These are phyloP conservation scores for Hymenotorrendiella dingleyae DNA, from an alignment of 2,329 filamentous ascomycete species.

Conservation along the genomic window DNA sequence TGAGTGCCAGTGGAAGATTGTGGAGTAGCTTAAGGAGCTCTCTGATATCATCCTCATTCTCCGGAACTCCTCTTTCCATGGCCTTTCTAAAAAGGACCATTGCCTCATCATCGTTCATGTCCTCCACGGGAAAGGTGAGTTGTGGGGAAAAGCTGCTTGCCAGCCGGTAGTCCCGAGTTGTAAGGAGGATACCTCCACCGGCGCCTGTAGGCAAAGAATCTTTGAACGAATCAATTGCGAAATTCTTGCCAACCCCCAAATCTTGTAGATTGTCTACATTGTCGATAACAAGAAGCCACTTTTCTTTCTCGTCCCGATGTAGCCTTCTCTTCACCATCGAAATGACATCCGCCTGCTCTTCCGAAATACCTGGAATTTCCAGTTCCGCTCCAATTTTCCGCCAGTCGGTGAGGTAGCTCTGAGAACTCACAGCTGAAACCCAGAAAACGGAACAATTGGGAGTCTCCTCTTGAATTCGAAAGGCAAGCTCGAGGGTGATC, in stretches of 20 bases:
- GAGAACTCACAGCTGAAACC: neutral
- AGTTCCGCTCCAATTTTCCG: neutral
- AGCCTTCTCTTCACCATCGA: neutral
- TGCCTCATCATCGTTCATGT: neutral
- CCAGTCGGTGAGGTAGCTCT: neutral
- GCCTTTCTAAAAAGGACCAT: neutral
- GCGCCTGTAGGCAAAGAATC: neutral
- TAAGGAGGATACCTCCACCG: neutral
- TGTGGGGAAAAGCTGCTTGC: neutral
- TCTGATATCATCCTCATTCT: neutral
- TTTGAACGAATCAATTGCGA: neutral
- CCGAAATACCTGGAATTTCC: neutral
- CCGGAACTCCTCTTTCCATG: neutral
- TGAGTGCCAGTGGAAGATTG: neutral
- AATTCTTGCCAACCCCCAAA: neutral
- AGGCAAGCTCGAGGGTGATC: neutral
- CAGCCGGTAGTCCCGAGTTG: neutral
- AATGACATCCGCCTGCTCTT: neutral
- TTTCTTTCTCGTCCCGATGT: neutral
- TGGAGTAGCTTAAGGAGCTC: neutral
- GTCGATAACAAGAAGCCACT: neutral
- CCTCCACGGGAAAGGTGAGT: neutral
- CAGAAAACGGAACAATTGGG: neutral
- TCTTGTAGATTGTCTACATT: neutral
- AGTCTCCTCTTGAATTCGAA: neutral